Conservation (phyloP, 2,329 filamentous ascomycete species). For the Talaromyces sp. region DNA sequence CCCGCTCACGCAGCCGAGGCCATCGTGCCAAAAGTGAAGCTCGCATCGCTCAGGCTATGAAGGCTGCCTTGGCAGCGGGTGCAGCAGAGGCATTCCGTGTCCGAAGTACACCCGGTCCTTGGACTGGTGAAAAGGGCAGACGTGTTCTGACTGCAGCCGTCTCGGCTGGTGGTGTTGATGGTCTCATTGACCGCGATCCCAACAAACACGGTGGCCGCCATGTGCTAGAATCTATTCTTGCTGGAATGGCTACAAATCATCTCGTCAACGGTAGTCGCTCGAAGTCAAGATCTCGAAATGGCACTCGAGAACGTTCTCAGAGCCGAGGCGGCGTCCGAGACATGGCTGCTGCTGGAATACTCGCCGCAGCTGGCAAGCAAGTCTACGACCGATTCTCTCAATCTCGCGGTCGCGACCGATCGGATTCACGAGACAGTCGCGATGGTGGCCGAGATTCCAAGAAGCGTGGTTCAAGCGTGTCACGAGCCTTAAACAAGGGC, state of each 20-base stretch:
- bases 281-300: slow-evolving; percentile 47
- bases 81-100: slow-evolving; percentile 89
- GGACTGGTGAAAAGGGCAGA: slow-evolving; percentile 88
- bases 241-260: slow-evolving; percentile 81
- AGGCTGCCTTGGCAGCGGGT: slow-evolving; percentile 84
- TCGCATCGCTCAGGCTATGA: slow-evolving; percentile 80
- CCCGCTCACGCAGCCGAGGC: slow-evolving; percentile 55
- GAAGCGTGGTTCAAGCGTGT: slow-evolving; percentile 46
- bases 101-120: slow-evolving; percentile 81
- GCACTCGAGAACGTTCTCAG: slow-evolving; percentile 43
- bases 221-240: slow-evolving; percentile 80
- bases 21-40: slow-evolving; percentile 50
- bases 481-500: slow-evolving; percentile 44
- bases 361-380: slow-evolving; percentile 50
- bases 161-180: slow-evolving; percentile 82
- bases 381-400: slow-evolving; percentile 44
- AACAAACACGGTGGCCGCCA: slow-evolving; percentile 75
- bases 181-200: slow-evolving; percentile 64
- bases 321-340: slow-evolving; percentile 43
- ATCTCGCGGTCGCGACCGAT: slow-evolving; percentile 41
- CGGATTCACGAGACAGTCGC: slow-evolving; percentile 50
- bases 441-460: slow-evolving; percentile 39
- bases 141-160: slow-evolving; percentile 83
- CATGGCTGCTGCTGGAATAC: slow-evolving; percentile 42
- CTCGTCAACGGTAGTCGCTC: slow-evolving; percentile 78